Base-by-base conservation (phyloP, 805 yeast species). In the Vanderwaltozyma yarrowii region DNA sequence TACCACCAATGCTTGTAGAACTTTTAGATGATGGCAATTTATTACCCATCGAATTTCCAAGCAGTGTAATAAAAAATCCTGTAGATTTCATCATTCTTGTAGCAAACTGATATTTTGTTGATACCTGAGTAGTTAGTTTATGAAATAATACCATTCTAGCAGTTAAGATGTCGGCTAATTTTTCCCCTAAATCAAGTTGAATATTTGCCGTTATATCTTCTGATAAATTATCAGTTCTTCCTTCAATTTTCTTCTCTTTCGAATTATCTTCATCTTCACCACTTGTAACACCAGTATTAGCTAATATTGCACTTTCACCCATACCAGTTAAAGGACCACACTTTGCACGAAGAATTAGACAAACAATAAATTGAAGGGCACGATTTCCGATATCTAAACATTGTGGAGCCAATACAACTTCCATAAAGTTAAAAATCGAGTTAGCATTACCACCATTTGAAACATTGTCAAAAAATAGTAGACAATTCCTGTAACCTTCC, bases 81-180 rank as follows among this genome's bases (percentile, higher is more conserved):
- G 67, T 66, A 5, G 81, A 79, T 47, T 78, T 78, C 27, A 74
- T 65, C 53, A 79, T 67, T 58, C 81, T 70, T 77, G 78, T 77
- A 2, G 87, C 80, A 51, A 76, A 77, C 41, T 74, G 76, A 50
- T 78, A 80, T 44, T 74, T 66, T 16, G 61, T 63, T 16, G 82
- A 73, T 29, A 81, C 56, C 28, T 65, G 64, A 61, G 66, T 54
- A 40, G 67, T 46, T 57, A 70, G 35, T 42, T 52, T 42, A 49
- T 63, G 59, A 46, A 71, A 73, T 14, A 54, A 49, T 30, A 62
- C 65, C 66, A 67, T 64, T 39, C 68, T 70, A 5, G 53, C 52
- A 34, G 63, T 50, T n/a, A 69, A 49, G 12, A 61, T 52, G 5
- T 62, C 62, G 3, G 67, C 61, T 33, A 66, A 47, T 7, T 52